Evolutionary conservation across 2,329 filamentous ascomycete genomes (phyloP), one percentile per base, ranked within the genome.

Genomic region (Trichoderma koningii): DNA sequence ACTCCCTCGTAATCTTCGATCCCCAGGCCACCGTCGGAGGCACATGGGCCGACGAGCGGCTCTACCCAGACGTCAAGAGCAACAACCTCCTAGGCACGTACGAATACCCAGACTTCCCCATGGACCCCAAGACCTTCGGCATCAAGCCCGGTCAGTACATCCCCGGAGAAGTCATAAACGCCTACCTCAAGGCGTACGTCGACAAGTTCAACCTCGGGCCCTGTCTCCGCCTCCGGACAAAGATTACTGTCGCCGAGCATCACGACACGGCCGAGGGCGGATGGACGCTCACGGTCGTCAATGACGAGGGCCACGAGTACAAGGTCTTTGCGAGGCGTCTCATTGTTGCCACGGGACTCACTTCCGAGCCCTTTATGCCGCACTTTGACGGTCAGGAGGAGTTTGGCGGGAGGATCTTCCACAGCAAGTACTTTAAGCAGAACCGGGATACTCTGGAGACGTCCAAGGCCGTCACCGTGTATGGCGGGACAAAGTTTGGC

Each of bases 31-130:
- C 84, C 0, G 71, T 88, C 5, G 91, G 90, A 1, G 90, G 91
- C 4, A 86, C 87, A 17, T 93, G 90, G 90, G 84, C 87, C 9
- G 79, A 85, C 64, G 79, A 89, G 44, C 83, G 89, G 1, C 76
- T 92, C 0, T 89, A 93, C 73, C 84, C 87, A 0, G 87, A 85
- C 1, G 81, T 94, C 55, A 89, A 87, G 70, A 87, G 85, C 61
- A 93, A 94, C 75, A 93, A 93, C 71, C 83, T 91, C 73, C 74
- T 88, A 12, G 89, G 90, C 3, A 89, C 86, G 0, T 91, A 88
- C 69, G 89, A 93, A 73, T 92, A 85, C 70, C 85, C 86, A 0
- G 90, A 92, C 70, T 91, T 90, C 66, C 88, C 89, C 19, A 89
- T 93, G 86, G 80, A 82, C 65, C 75, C 78, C 7, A 81, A 81